Percentiles rank a stretch among this genome's conserved stretches.
phyloP scores from a whole-genome alignment of 2,329 filamentous ascomycete genomes.

The Geoglossum cookeanum region DNA sequence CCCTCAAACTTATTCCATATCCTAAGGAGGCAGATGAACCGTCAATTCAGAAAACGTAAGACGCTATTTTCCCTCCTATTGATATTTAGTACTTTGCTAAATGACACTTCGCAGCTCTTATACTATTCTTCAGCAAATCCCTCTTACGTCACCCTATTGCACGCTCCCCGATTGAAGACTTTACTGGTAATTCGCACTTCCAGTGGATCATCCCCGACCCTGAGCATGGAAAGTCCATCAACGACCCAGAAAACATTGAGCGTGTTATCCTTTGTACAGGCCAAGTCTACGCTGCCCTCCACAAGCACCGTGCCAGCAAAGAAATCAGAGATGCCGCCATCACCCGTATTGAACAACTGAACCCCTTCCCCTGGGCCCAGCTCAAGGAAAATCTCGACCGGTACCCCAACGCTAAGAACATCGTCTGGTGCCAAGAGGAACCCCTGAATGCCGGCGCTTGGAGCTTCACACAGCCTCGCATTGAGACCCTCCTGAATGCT shows the following conservation, averaged over 20 bases:
- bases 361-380: conserved; percentile 97
- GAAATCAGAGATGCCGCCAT: conserved; percentile 81
- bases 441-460: conserved; percentile 93
- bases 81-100: not conserved
- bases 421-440: conserved; percentile 96
- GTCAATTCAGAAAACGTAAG: conserved; percentile 97
- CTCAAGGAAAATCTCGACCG: conserved; percentile 89
- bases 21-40: conserved; percentile 91
- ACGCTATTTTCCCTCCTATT: conserved; percentile 10
- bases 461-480: conserved; percentile 91
- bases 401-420: conserved; percentile 94
- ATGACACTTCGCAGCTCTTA: conserved; percentile 40
- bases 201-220: conserved; percentile 89
- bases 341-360: conserved; percentile 89
- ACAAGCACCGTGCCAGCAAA: conserved; percentile 78
- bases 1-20: conserved; percentile 94
- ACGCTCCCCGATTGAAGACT: conserved; percentile 77
- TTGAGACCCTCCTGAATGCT: conserved; percentile 88
- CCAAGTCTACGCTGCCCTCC: conserved; percentile 78
- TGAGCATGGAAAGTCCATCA: conserved; percentile 62
- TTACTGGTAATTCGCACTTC: conserved; percentile 83
- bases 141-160: conserved; percentile 86
- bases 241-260: conserved; percentile 67
- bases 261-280: conserved; percentile 88
- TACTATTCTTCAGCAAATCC: conserved; percentile 97